These are phyloP conservation scores for Hypoxylon fragiforme DNA, from an alignment of 495 filamentous ascomycete species.

Conservation along the genomic window DNA sequence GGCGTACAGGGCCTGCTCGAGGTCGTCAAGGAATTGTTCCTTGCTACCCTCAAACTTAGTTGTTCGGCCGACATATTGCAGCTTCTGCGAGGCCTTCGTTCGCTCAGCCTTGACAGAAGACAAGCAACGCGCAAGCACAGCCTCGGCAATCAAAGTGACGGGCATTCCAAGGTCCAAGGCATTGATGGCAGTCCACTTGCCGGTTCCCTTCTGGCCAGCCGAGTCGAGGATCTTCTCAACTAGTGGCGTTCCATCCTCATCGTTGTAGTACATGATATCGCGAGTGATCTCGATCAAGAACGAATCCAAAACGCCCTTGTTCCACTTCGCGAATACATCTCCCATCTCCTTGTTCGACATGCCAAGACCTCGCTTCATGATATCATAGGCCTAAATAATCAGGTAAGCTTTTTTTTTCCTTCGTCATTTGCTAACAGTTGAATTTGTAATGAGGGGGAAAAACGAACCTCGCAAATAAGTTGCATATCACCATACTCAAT, in stretches of 20 bases:
- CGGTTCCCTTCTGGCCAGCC: slow-evolving; percentile 98
- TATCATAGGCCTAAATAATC: slow-evolving; percentile 89
- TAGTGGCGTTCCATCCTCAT: slow-evolving; percentile 85
- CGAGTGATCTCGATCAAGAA: slow-evolving; percentile 99
- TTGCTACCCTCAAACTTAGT: slow-evolving; percentile 85
- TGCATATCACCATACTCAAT: slow-evolving; percentile 99
- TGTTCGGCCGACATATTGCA: slow-evolving; percentile 70
- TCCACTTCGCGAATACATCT: slow-evolving; percentile 93
- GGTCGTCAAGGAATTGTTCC: slow-evolving; percentile 89
- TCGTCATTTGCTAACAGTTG: no score
- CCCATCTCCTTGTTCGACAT: slow-evolving; percentile 88
- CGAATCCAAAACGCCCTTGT: slow-evolving; percentile 96
- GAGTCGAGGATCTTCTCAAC: slow-evolving; percentile 99
- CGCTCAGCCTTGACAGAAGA: slow-evolving; percentile 95
- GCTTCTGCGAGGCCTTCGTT: slow-evolving; percentile 74
- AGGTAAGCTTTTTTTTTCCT: slow-evolving; percentile 4
- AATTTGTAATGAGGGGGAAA: background rate
- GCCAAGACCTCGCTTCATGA: slow-evolving; percentile 95
- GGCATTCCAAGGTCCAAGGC: slow-evolving; percentile 98
- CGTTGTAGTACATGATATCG: slow-evolving; percentile 95
- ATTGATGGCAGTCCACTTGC: slow-evolving; percentile 99
- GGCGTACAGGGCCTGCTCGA: slow-evolving; percentile 97
- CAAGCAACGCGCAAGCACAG: slow-evolving; percentile 92
- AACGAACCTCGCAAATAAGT: slow-evolving; percentile 91
- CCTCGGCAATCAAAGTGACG: slow-evolving; percentile 95